phyloP scores from a whole-genome alignment of 768 basidiomycete species.

The Termitomyces sp. region DNA sequence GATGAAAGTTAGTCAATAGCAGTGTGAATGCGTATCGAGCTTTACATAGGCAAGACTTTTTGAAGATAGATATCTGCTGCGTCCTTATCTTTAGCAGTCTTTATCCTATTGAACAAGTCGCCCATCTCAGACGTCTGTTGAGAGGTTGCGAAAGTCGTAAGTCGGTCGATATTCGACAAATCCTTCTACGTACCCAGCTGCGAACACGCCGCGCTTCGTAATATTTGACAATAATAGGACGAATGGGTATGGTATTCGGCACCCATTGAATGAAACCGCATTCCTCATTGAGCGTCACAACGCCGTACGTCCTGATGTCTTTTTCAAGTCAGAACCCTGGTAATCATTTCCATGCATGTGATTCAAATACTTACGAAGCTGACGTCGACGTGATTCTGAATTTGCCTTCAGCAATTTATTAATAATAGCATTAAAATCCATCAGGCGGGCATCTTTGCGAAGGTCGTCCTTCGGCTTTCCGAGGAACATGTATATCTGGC shows the following conservation, averaged over 20 bases:
- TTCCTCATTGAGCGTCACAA: conserved; percentile 95
- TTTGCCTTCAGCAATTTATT: conserved; percentile 93
- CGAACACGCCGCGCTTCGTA: conserved; percentile 49
- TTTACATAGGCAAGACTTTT: conserved; percentile 56
- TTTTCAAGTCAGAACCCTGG: not conserved
- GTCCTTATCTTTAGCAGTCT: conserved; percentile 40
- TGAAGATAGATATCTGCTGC: conserved; percentile 44
- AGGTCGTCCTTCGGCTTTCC: conserved; percentile 98
- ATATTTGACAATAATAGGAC: conserved; percentile 61
- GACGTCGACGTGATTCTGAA: conserved; percentile 85
- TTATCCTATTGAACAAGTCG: conserved; percentile 44
- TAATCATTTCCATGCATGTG: too few relatives aligned
- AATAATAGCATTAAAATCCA: conserved; percentile 98
- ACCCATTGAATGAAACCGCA: conserved; percentile 99
- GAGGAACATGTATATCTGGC: conserved; percentile 82
- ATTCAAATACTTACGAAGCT: conserved; percentile 61
- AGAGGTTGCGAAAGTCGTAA: not conserved
- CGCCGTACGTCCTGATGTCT: conserved; percentile 98
- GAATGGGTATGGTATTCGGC: conserved; percentile 80
- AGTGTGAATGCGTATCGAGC: not conserved
- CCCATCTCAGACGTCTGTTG: conserved; percentile 39
- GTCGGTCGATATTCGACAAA: not conserved
- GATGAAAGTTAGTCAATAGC: not conserved
- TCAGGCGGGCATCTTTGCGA: conserved; percentile 92
- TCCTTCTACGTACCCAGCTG: conserved; percentile 29